Conservation (phyloP, 208 protist species). For the Hexamita inflata region DNA sequence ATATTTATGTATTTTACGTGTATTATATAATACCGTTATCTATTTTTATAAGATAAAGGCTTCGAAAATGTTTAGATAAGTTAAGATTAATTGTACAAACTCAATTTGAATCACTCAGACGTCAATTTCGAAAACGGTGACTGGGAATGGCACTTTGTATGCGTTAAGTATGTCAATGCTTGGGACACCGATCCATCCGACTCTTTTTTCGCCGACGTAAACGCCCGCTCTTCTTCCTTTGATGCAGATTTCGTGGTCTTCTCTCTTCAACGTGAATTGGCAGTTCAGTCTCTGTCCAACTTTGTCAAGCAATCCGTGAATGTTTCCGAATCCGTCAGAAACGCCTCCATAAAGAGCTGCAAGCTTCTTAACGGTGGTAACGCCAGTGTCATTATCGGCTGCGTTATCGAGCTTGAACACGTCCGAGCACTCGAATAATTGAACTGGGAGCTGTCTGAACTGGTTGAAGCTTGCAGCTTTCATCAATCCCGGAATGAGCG, state of each 20-base stretch:
- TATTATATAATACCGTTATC: too few relatives aligned
- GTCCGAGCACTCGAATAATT: conserved; percentile 84
- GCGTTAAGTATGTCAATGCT: conserved; percentile 28
- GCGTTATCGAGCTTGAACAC: conserved; percentile 63
- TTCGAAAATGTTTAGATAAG: too few relatives aligned
- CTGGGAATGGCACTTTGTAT: conserved; percentile 36
- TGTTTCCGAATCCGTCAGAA: conserved; percentile 51
- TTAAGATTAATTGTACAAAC: too few relatives aligned
- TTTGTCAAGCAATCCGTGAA: conserved; percentile 34
- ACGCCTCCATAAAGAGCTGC: conserved; percentile 54
- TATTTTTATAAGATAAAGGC: too few relatives aligned
- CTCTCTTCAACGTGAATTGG: not conserved
- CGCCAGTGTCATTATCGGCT: conserved; percentile 56
- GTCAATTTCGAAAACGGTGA: conserved; percentile 38
- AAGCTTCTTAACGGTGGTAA: conserved; percentile 63
- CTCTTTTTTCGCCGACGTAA: not conserved
- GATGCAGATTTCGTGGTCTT: conserved; percentile 17
- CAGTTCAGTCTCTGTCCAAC: not conserved
- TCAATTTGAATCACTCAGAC: too few relatives aligned
- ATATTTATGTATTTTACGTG: too few relatives aligned
- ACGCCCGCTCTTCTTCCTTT: conserved; percentile 28
- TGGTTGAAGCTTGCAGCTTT: conserved; percentile 75
- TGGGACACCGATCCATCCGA: conserved; percentile 41
- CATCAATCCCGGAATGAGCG: conserved; percentile 76
- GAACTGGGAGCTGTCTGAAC: conserved; percentile 66